phyloP scores from a whole-genome alignment of 2,329 filamentous ascomycete genomes.

The Juglanconis oblonga region DNA sequence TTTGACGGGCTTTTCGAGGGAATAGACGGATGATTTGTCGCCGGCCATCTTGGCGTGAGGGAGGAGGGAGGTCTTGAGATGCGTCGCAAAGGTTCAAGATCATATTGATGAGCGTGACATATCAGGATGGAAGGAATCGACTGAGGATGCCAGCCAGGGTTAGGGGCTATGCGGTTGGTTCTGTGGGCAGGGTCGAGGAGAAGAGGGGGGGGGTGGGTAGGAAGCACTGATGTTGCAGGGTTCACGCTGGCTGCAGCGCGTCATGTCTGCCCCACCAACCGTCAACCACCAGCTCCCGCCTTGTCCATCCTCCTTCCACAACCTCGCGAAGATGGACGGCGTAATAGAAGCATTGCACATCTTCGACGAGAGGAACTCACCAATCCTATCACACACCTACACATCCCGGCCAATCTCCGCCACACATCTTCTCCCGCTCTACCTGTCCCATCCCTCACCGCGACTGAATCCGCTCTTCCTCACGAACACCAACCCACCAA shows the following conservation, averaged over 20 bases:
- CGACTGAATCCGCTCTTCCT: constrained; percentile 86
- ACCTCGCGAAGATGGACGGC: constrained; percentile 60
- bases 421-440: constrained; percentile 75
- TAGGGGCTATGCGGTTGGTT: background rate
- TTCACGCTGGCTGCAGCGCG: background rate
- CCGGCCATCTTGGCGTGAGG: constrained; percentile 35
- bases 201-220: too few relatives aligned
- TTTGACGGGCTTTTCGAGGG: constrained; percentile 59
- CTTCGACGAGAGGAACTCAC: constrained; percentile 89
- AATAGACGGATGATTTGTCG: constrained; percentile 48
- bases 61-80: background rate
- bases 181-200: too few relatives aligned
- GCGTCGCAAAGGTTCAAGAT: background rate
- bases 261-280: background rate
- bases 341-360: constrained; percentile 95
- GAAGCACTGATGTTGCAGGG: background rate
- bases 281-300: background rate
- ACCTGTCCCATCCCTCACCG: constrained; percentile 76
- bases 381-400: constrained; percentile 87
- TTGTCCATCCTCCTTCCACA: background rate
- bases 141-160: constrained; percentile 3
- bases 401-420: constrained; percentile 76
- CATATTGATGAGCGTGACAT: background rate
- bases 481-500: constrained; percentile 76
- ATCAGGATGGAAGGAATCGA: background rate